phyloP scores from a whole-genome alignment of 164 flowering plant species.

The Vitis vinifera region DNA sequence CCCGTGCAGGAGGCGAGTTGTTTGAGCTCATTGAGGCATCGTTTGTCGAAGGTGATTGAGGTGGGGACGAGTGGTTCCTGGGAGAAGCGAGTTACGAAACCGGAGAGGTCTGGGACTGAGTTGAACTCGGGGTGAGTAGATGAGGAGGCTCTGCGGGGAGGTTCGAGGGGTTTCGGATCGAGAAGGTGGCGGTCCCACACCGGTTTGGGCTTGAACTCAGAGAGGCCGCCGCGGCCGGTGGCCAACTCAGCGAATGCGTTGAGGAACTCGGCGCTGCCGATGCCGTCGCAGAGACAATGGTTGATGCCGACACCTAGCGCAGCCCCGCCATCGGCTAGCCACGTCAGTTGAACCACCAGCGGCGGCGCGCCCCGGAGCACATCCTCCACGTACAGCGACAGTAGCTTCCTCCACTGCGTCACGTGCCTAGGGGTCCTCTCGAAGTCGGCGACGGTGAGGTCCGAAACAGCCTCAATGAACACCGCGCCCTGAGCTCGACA shows the following conservation, averaged over 20 bases:
- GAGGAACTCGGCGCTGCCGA: constrained; percentile 64
- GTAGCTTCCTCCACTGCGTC: constrained; percentile 47
- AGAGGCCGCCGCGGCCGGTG: constrained; percentile 12
- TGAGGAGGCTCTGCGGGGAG: background rate
- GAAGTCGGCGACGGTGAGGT: constrained; percentile 28
- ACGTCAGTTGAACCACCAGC: constrained; percentile 65
- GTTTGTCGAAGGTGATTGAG: constrained; percentile 31
- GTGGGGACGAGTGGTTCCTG: constrained; percentile 49
- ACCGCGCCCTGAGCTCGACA: constrained; percentile 62
- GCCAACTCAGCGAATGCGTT: constrained; percentile 57
- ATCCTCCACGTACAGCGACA: constrained; percentile 49
- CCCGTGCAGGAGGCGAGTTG: constrained; percentile 22
- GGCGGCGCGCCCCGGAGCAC: constrained; percentile 56
- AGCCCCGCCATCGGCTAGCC: constrained; percentile 58
- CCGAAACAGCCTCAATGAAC: constrained; percentile 53
- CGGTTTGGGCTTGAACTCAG: constrained; percentile 26
- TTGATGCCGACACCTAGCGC: constrained; percentile 52
- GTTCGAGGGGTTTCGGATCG: constrained; percentile 18
- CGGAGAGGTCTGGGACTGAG: constrained; percentile 48
- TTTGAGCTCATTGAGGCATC: constrained; percentile 31
- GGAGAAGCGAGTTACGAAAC: constrained; percentile 36
- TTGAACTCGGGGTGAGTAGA: constrained; percentile 53
- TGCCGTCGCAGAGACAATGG: constrained; percentile 66
- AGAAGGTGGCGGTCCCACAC: constrained; percentile 64
- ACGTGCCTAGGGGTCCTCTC: constrained; percentile 38